Percentiles rank a stretch among this genome's conserved stretches.
Evolutionary conservation across 2,329 filamentous ascomycete genomes (phyloP).

Genomic region (Gnomoniopsis sp.): DNA sequence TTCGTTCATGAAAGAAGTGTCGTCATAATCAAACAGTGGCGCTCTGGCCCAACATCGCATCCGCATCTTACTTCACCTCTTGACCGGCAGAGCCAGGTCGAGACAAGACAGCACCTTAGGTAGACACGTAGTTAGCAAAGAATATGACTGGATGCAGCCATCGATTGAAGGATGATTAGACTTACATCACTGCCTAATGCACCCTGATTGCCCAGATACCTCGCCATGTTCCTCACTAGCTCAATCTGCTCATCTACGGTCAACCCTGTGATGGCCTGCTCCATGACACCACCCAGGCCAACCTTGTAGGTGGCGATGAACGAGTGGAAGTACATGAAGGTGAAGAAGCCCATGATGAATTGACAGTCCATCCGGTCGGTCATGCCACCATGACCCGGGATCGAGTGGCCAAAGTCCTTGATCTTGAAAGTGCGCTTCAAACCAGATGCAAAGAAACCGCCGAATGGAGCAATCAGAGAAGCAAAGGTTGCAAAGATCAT

Average conservation of each 20-base stretch:
- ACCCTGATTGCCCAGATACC: slow-evolving; percentile 65
- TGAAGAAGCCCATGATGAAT: slow-evolving; percentile 99
- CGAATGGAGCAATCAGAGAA: slow-evolving; percentile 93
- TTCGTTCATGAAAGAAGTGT: neutral
- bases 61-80: slow-evolving; percentile 18
- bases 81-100: slow-evolving; percentile 28
- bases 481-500: slow-evolving; percentile 89
- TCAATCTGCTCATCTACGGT: slow-evolving; percentile 86
- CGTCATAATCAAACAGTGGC: neutral
- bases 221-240: slow-evolving; percentile 61
- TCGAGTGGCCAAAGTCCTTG: slow-evolving; percentile 98
- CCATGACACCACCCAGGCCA: slow-evolving; percentile 81
- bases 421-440: slow-evolving; percentile 99
- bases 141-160: no score
- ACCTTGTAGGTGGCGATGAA: slow-evolving; percentile 90
- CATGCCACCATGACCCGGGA: slow-evolving; percentile 95
- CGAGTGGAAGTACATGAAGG: slow-evolving; percentile 97
- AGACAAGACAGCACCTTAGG: slow-evolving; percentile 31
- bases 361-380: slow-evolving; percentile 99
- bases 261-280: slow-evolving; percentile 87
- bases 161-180: neutral
- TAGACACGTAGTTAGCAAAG: neutral
- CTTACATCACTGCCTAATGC: slow-evolving; percentile 37
- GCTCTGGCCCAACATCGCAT: neutral
- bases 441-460: slow-evolving; percentile 96